phyloP scores from a whole-genome alignment of 2,329 filamentous ascomycete genomes.

The Penicillium sp. region DNA sequence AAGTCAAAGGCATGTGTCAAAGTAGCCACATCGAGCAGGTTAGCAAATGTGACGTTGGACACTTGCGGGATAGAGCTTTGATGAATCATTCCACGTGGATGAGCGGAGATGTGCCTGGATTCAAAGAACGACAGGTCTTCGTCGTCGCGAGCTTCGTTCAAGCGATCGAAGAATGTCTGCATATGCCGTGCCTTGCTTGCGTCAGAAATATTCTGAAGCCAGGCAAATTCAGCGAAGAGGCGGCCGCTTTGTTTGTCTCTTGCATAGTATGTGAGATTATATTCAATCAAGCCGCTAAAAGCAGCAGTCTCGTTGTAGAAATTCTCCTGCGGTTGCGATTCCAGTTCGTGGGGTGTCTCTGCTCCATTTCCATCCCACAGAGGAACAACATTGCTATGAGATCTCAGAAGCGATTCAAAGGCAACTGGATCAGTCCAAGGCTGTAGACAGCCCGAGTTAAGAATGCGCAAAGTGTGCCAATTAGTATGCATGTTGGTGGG shows the following conservation, averaged over 20 bases:
- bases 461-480: constrained; percentile 50
- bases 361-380: constrained; percentile 33
- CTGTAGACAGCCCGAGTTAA: constrained; percentile 52
- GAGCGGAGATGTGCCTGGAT: constrained; percentile 15
- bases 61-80: constrained; percentile 41
- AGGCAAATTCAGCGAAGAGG: constrained; percentile 33
- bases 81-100: constrained; percentile 13
- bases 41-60: constrained; percentile 51
- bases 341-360: constrained; percentile 21
- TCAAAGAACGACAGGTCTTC: constrained; percentile 20
- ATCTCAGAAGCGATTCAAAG: constrained; percentile 44
- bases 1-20: constrained; percentile 50
- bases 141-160: constrained; percentile 15
- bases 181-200: constrained; percentile 39
- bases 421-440: constrained; percentile 48
- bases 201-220: constrained; percentile 38
- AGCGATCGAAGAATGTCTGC: constrained; percentile 30
- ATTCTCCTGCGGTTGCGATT: constrained; percentile 26
- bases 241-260: constrained; percentile 25
- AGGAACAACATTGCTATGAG: constrained; percentile 30
- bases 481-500: constrained; percentile 36
- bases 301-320: constrained; percentile 39
- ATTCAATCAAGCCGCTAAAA: constrained; percentile 35
- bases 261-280: constrained; percentile 32
- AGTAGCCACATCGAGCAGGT: constrained; percentile 54